These are phyloP conservation scores for Chlorella vulgaris DNA, from an alignment of 139 green algal species.

Conservation along the genomic window DNA sequence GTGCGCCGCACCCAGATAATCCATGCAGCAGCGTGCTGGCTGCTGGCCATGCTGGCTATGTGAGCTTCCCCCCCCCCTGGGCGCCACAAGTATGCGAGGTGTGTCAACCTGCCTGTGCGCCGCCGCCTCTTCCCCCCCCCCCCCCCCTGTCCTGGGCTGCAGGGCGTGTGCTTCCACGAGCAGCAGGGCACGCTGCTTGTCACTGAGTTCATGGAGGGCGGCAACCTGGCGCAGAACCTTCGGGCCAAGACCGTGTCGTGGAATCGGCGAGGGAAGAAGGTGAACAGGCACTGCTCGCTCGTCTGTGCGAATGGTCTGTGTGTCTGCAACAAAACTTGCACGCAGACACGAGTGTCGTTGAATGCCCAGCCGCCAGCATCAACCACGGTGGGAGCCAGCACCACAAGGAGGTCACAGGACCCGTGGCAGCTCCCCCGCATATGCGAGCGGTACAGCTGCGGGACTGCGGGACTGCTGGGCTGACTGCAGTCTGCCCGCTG, in stretches of 20 bases:
- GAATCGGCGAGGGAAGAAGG: constrained; percentile 13
- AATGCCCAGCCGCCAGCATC: not conserved
- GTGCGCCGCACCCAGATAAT: too few species aligned
- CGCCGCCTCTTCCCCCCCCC: not conserved
- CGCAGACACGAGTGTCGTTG: not conserved
- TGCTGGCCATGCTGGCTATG: too few species aligned
- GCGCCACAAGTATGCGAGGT: too few species aligned
- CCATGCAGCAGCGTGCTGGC: too few species aligned
- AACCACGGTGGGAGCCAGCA: not conserved
- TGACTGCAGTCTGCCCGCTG: too few species aligned
- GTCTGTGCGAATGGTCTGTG: not conserved
- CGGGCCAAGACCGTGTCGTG: not conserved
- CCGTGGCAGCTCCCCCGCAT: too few species aligned
- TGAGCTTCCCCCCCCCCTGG: too few species aligned
- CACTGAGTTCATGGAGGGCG: constrained; percentile 42
- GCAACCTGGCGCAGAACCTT: not conserved
- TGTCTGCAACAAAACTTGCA: too few species aligned
- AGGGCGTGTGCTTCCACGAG: constrained; percentile 34
- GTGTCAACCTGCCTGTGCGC: not conserved
- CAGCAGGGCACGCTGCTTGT: constrained; percentile 44
- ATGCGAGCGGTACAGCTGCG: too few species aligned
- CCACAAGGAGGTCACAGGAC: too few species aligned
- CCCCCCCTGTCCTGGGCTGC: not conserved
- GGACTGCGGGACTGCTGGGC: too few species aligned
- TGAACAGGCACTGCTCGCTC: too few species aligned